Percentiles rank a stretch among this genome's conserved stretches.
Evolutionary conservation across 768 basidiomycete genomes (phyloP).

Genomic region (Terana coerulea): DNA sequence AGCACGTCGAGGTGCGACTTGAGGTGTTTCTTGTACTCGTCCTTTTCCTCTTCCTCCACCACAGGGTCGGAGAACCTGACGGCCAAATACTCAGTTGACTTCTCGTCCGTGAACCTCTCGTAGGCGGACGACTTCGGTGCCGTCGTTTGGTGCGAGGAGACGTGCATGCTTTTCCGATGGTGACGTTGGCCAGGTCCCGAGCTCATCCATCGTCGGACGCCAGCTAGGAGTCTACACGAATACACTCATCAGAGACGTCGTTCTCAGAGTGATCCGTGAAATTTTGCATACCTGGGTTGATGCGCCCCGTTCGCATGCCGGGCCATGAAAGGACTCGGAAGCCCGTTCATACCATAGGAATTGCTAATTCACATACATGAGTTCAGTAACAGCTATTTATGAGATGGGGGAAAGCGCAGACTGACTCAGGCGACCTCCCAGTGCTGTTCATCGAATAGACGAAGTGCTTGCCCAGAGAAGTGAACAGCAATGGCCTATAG

Average conservation of each 20-base stretch:
- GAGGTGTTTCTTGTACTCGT: constrained; percentile 79
- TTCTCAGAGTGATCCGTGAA: neutral
- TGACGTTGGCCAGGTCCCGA: constrained; percentile 43
- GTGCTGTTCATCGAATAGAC: constrained; percentile 93
- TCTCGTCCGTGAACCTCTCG: constrained; percentile 21
- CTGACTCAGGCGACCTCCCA: constrained; percentile 76
- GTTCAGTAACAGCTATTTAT: neutral
- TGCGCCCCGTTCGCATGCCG: constrained; percentile 39
- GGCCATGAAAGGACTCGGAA: constrained; percentile 73
- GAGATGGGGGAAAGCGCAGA: neutral
- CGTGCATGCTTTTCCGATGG: constrained; percentile 38
- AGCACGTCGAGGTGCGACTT: constrained; percentile 68
- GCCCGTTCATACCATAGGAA: constrained; percentile 41
- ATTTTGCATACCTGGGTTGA: constrained; percentile 35
- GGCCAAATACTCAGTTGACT: constrained; percentile 59
- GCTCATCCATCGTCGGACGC: constrained; percentile 75
- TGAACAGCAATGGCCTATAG: constrained; percentile 82
- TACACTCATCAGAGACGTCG: constrained; percentile 6
- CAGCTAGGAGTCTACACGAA: constrained; percentile 61
- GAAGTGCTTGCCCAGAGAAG: constrained; percentile 83
- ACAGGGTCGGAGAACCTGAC: constrained; percentile 54
- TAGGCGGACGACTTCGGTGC: constrained; percentile 14
- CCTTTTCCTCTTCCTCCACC: constrained; percentile 60
- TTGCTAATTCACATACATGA: constrained; percentile 49
- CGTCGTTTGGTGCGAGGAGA: constrained; percentile 33